Base-by-base conservation (phyloP, 495 filamentous ascomycete species). In the Xeromyces bisporus region DNA sequence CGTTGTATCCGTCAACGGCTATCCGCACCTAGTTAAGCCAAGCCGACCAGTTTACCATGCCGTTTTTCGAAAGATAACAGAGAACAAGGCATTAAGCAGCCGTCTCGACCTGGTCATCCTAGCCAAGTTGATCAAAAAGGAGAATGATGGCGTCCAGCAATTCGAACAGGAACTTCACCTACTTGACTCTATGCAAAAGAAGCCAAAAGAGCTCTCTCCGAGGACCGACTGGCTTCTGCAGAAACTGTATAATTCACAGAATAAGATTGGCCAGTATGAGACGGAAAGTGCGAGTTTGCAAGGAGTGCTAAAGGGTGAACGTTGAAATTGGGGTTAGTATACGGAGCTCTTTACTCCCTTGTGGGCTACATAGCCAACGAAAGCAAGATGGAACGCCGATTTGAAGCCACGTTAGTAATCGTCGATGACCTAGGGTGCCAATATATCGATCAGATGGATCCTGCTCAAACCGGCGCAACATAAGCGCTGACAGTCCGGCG, bases 11-110 rank as follows among this genome's bases (percentile, higher is more conserved):
- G 48, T 43, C 7, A 71, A 77, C 35, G 87, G 87, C 5, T 79
- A 81, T 3, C 89, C 89, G 2, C 64, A 69, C 16, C 59, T 56
- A 20, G 73, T 97, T 43, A 73, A 68, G 29, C 78, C 82, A 2
- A 86, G 83, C 9, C 80, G 79, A 44, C 89, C 89, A 0, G 82
- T 97, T 6, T 92, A 85, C 58, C 73, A 69, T 23, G 74, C 82
- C 2, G 86, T 85, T 0, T 97, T 94, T 55, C 55, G 60, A 33
- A 54, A 63, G 18, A 49, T 97, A 13, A 64, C 69, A 0, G 56
- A 70, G 32, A 91, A 96, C 50, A 54, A 58, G 2, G 83, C 80
- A 1, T 50, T 97, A 30, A 61, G 66, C 18, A 67, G 76, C 6
- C 67, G 75, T 34, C 67, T 97, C 47, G 84, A 96, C 40, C 48